Base-by-base conservation (phyloP, 345 rosid species). In the Hibiscus trionum region DNA sequence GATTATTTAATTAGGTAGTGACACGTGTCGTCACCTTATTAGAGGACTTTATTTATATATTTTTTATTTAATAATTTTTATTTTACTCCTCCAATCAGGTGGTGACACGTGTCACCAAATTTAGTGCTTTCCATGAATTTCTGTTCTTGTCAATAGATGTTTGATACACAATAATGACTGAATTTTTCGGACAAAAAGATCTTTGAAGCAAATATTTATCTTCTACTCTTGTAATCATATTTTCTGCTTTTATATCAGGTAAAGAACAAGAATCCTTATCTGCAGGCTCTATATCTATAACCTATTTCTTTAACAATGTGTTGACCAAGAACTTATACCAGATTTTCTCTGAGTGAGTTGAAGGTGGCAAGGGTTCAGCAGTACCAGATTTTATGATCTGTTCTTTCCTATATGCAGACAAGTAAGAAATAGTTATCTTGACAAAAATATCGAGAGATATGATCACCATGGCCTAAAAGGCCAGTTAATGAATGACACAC, bases 381-480 rank as follows among this genome's bases (percentile, higher is more conserved):
- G 57, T 84, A 37, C 60, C 73, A 66, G 59, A 78, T 74, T 66
- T 75, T 72, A 70, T 72, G 68, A 61, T 60, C 72, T 71, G 52
- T 47, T 75, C 77, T 67, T 77, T 65, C 46, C 53, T 73, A 74
- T 69, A 66, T 57, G 81, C 75, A 50, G 50, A 82, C 70, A 77
- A 77, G 62, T 74, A 60, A 70, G 88, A 81, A 53, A 61, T 37
- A 72, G 80, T 76, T 78, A 76, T 69, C 83, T 80, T 79, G 82
- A 79, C 85, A 80, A 39, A 89, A 72, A 80, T 83, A 82, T 82
- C 84, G 80, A 66, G 80, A 85, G 56, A 88, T 79, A 69, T 85
- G 97, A 80, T 88, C 91, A 77, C 89, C 89, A 74, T 88, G 83
- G 83, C 90, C 89, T 72, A 89, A 79, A 79, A 95, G 90, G 78